Base-by-base conservation (phyloP, 768 basidiomycete species). In the Dacryopinax spathularia region DNA sequence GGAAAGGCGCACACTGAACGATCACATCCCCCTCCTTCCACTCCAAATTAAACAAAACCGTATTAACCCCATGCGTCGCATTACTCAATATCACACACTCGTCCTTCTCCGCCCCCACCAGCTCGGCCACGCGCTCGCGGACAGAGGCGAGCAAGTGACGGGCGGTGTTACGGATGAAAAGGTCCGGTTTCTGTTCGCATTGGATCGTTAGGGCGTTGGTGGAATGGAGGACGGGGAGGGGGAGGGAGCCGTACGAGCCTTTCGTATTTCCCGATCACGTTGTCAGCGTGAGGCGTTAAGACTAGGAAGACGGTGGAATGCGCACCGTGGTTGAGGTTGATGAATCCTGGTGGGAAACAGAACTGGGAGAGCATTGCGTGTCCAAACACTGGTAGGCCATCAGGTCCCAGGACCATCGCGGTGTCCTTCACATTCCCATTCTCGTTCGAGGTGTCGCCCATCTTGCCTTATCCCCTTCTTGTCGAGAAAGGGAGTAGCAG, bases 11-110 rank as follows among this genome's bases (percentile, higher is more conserved):
- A 87, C 86, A 81, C 18, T 73, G 75, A 41, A 90, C 73, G 61
- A 92, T 77, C 5, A 87, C 73, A 72, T 91, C 89, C 0, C 80
- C 83, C 60, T 80, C 70, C 37, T 80, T 75, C 87, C 86, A 89
- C 34, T 79, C 75, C 33, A 92, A 76, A 64, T 89, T 89, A 56
- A 79, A 74, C 34, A 89, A 70, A 60, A 91, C 75, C 12, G 83
- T 87, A 67, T 84, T 84, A 33, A 91, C 66, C 2, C 82, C 87
- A 66, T 81, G 78, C 0, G 84, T 84, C 0, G 86, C 80, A 67
- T 88, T 88, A 0, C 78, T 73, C 0, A 85, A 79, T 22, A 81
- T 67, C 4, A 74, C 71, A 37, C 67, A 65, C 56, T 77, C 75
- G 18, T 75, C 72, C n/a, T 44, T 33, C 10, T 70, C 64, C 9